phyloP scores from a whole-genome alignment of 257 asterid species.

The Henckelia pumila region DNA sequence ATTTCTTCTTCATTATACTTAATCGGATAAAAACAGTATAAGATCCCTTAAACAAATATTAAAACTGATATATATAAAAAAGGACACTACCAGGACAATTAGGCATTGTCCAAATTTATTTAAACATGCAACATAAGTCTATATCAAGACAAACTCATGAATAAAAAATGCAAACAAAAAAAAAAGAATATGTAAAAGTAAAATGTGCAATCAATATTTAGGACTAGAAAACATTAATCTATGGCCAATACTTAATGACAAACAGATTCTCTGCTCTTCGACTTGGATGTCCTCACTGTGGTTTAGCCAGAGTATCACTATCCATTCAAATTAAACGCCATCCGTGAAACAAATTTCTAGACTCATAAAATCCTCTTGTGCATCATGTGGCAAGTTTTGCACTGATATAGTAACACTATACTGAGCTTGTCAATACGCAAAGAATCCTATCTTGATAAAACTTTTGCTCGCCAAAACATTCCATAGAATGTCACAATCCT shows the following conservation, averaged over 20 bases:
- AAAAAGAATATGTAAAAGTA: background rate
- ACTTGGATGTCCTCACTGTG: constrained; percentile 3
- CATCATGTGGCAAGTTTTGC: background rate
- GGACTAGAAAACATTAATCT: background rate
- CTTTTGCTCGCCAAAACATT: background rate
- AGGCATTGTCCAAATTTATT: background rate
- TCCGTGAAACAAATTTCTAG: constrained; percentile 1
- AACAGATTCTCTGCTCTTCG: background rate
- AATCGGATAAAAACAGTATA: constrained; percentile 7
- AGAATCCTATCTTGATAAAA: background rate
- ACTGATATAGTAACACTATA: background rate
- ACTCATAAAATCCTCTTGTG: background rate
- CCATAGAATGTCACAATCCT: too few relatives aligned
- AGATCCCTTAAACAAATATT: background rate
- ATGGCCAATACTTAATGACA: too few relatives aligned
- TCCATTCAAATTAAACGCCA: constrained; percentile 10
- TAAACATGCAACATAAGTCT: too few relatives aligned
- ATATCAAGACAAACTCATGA: background rate
- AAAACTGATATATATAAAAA: constrained; percentile 1
- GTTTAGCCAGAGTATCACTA: background rate
- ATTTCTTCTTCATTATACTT: background rate
- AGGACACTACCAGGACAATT: background rate
- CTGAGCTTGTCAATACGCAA: too few relatives aligned
- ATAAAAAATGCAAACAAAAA: background rate
- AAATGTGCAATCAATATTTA: background rate